These are phyloP conservation scores for Cystobasidium onofrii DNA, from an alignment of 768 basidiomycete species.

Conservation along the genomic window DNA sequence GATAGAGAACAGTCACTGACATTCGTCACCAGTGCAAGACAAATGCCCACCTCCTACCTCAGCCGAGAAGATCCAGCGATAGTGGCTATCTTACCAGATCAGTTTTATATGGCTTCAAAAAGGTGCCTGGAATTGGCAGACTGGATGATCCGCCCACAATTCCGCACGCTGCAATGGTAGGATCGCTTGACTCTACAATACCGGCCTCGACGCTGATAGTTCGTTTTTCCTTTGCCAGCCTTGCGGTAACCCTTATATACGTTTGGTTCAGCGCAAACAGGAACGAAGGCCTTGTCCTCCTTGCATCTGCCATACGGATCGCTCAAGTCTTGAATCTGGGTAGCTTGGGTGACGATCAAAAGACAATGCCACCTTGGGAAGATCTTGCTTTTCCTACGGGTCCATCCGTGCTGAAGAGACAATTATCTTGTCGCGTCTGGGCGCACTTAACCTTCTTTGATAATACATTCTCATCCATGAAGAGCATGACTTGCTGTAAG, in stretches of 20 bases:
- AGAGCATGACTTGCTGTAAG: neutral
- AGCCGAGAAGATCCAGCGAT: neutral
- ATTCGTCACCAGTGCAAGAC: neutral
- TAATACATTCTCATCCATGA: neutral
- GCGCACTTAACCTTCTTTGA: neutral
- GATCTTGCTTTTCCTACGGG: slow-evolving; percentile 18
- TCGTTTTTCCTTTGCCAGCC: neutral
- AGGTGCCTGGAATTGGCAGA: slow-evolving; percentile 1
- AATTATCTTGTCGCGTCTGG: slow-evolving; percentile 1
- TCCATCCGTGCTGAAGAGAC: neutral
- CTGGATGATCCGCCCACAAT: slow-evolving; percentile 2
- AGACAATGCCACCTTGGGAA: slow-evolving; percentile 1
- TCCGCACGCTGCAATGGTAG: neutral
- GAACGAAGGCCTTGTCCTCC: slow-evolving; percentile 2
- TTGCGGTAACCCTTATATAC: neutral
- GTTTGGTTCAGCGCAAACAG: slow-evolving; percentile 8
- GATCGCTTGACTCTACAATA: neutral
- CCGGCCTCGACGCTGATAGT: neutral
- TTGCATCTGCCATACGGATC: neutral
- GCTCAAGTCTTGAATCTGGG: neutral
- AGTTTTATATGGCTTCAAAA: slow-evolving; percentile 9
- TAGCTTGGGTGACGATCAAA: neutral
- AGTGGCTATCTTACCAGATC: neutral
- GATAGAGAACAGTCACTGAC: too few species aligned
- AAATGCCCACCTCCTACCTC: neutral